Base-by-base conservation (phyloP, 2,329 filamentous ascomycete species). In the Gnomoniopsis smithogilvyi region DNA sequence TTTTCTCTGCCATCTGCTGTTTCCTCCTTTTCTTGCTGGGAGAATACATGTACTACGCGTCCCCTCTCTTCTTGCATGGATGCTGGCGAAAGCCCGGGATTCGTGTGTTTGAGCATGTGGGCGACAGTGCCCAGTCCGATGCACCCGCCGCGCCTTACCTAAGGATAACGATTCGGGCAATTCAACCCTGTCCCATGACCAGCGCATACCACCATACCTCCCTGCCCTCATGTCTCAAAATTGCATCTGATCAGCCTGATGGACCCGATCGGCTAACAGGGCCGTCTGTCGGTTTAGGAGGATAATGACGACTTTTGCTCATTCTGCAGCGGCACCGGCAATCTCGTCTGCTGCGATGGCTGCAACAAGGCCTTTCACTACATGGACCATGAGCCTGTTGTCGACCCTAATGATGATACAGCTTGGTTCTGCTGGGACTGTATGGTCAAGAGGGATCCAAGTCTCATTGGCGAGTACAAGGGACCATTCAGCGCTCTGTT, bases 261-360 rank as follows among this genome's bases (percentile, higher is more conserved):
- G 30, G 45, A n/a, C 15, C 38, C 36, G 12, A 58, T 24, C 14
- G 19, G 38, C 57, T 62, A 48, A 62, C 57, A 54, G 51, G 53
- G 24, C 21, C 4, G 22, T 60, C 46, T 61, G 61, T 63, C 61
- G n/a, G n/a, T n/a, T n/a, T 71, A 83, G 80, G 78, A 84, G 66
- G 89, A 96, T 63, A 96, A 96, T 73, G 91, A 95, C 72, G 94
- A 98, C 72, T 89, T 89, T 69, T 99, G 94, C 77, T 88, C 88
- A 62, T 86, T 92, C 49, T 99, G 95, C 76, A 86, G 88, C 68
- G 90, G 89, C 64, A 89, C 86, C 65, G 94, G 94, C 59, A 86
- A 92, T 66, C 83, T 99, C 63, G 82, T 98, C 64, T 97, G 93
- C 76, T 99, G 95, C 74, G 95, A 98, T 76, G 91, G 90, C 63